Percentiles rank a stretch among this genome's conserved stretches.
phyloP scores from a whole-genome alignment of 495 filamentous ascomycete genomes.

The Xylaria telfairii region DNA sequence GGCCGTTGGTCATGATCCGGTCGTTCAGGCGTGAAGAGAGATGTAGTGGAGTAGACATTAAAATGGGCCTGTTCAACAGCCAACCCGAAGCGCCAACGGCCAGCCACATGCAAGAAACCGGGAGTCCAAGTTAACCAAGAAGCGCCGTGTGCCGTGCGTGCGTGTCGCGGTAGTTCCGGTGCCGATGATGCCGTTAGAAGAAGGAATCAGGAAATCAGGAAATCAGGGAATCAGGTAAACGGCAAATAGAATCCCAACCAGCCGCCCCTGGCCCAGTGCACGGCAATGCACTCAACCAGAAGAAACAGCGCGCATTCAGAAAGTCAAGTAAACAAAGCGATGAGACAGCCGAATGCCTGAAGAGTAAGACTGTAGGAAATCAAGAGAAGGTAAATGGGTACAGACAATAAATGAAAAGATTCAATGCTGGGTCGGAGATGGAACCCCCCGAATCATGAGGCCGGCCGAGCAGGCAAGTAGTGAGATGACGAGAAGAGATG shows the following conservation, averaged over 20 bases:
- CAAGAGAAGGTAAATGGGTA: background rate
- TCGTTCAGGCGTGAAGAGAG: slow-evolving; percentile 14
- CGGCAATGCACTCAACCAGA: background rate
- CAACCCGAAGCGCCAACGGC: slow-evolving; percentile 12
- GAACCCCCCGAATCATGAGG: slow-evolving; percentile 2
- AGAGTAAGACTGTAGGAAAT: slow-evolving; percentile 10
- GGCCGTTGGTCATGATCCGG: slow-evolving; percentile 19
- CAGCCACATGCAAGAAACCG: slow-evolving; percentile 13
- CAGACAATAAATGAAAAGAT: background rate
- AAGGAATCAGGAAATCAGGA: background rate
- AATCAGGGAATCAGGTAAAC: background rate
- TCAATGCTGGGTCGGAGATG: slow-evolving; percentile 8
- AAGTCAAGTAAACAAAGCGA: slow-evolving; percentile 14
- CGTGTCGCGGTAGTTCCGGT: too few species aligned
- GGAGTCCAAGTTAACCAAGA: slow-evolving; percentile 4
- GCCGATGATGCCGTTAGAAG: background rate
- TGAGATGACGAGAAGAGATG: slow-evolving; percentile 13
- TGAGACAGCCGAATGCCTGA: slow-evolving; percentile 6
- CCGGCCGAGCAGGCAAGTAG: background rate
- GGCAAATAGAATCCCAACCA: background rate
- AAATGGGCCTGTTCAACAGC: slow-evolving; percentile 7
- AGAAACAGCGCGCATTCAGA: slow-evolving; percentile 6
- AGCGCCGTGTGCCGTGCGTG: background rate
- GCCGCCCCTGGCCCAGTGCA: background rate
- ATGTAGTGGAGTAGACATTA: slow-evolving; percentile 22